Base-by-base conservation (phyloP, 129 eudicot species). In the Calendula officinalis region DNA sequence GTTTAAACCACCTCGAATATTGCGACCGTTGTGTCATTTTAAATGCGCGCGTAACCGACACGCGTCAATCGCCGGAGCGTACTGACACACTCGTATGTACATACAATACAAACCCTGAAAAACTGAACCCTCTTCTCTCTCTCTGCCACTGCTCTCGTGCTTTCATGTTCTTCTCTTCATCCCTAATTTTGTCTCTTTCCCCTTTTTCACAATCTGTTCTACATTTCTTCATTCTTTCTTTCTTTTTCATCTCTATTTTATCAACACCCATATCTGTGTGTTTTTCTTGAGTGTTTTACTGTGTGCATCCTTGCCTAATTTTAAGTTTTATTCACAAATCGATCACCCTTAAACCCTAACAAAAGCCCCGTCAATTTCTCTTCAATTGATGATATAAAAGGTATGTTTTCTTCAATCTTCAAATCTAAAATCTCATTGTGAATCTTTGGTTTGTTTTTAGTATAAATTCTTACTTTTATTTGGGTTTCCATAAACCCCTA, bases 11-110 rank as follows among this genome's bases (percentile, higher is more conserved):
- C 82, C 82, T 81, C 73, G 75, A 67, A 8, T 7, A 43, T 63
- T 81, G 86, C 73, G 82, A 76, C 81, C 86, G 86, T 81, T 81
- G 51, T 32, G 4, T 13, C 16, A 75, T 60, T 75, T 75, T 14
- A 75, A 76, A 76, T 33, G 22, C 47, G 72, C 76, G 67, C 41
- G 55, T 76, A 8, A 3, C 0, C 0, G 0, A 12, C 71, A 76
- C 76, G 60, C 75, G 49, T 2, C 52, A 15, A 45, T 49, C 17
- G 17, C 7, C 5, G 3, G 56, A 27, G 75, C 79, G 79, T 74
- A 22, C 8, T 16, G 32, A 55, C 40, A 38, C 45, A 58, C n/a
- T 17, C 14, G 9, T 22, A 3, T 9, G 57, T 41, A 54, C 16
- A 33, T 41, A 54, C 16, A 33, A 46, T 69, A 73, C 66, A 53